Conservation (phyloP, 2,329 filamentous ascomycete genomes). For the Catunica adiposa region DNA sequence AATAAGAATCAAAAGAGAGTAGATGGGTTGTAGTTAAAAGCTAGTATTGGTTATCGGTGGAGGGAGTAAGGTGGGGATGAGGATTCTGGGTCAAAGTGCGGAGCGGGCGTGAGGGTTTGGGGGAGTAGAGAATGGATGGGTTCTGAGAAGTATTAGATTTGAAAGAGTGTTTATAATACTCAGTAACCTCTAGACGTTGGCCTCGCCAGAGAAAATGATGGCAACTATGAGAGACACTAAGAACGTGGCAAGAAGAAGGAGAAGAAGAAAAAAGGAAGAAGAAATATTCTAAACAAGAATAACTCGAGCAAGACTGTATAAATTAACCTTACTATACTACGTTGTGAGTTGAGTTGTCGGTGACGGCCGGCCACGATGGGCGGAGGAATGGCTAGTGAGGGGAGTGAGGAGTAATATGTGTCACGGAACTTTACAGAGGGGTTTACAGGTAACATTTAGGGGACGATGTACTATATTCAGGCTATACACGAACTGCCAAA, state of each 20-base stretch:
- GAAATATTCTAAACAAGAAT: background rate
- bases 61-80: background rate
- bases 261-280: background rate
- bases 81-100: background rate
- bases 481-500: no score
- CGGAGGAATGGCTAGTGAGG: no score
- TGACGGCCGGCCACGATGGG: no score
- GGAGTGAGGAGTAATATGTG: no score
- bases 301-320: no score
- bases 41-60: background rate
- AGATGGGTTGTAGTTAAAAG: background rate
- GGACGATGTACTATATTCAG: no score
- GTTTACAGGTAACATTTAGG: no score
- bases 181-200: background rate
- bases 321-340: no score
- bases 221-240: background rate
- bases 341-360: no score
- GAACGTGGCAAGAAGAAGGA: background rate
- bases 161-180: background rate
- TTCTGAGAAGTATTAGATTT: background rate
- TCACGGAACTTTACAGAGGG: no score
- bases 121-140: background rate
- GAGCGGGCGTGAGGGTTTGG: background rate
- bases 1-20: background rate
- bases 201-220: background rate